These are phyloP conservation scores for Musa troglodytarum DNA, from an alignment of 176 grass and related monocot species.

Conservation along the genomic window DNA sequence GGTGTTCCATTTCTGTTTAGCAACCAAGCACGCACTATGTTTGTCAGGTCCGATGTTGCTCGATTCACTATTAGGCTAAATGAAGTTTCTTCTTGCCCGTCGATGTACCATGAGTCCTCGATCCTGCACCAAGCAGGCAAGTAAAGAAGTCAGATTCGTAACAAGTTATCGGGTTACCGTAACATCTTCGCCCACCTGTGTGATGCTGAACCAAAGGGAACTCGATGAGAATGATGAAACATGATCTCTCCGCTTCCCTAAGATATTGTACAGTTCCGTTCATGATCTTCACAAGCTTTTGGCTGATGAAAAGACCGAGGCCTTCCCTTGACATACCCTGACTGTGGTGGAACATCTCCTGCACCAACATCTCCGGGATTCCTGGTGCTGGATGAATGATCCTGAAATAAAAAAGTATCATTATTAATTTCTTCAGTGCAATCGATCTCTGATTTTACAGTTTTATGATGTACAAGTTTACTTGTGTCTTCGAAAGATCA, in stretches of 20 bases:
- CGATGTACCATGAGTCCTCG: neutral
- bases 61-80: neutral
- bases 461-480: no score
- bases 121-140: neutral
- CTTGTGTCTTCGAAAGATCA: no score
- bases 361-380: slow-evolving; percentile 67
- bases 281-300: slow-evolving; percentile 89
- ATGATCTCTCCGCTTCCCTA: slow-evolving; percentile 67
- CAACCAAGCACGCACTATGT: neutral
- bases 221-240: slow-evolving; percentile 74
- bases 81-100: neutral
- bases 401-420: slow-evolving; percentile 27
- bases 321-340: slow-evolving; percentile 62
- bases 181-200: slow-evolving; percentile 28
- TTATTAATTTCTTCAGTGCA: no score
- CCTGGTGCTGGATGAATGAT: slow-evolving; percentile 80
- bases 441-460: no score
- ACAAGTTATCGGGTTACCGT: neutral
- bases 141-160: neutral
- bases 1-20: neutral
- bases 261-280: slow-evolving; percentile 77
- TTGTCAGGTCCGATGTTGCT: neutral
- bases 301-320: slow-evolving; percentile 75
- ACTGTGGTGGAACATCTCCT: slow-evolving; percentile 78
- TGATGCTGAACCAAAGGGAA: slow-evolving; percentile 48